These are phyloP conservation scores for Gaertneriomyces semiglobifer DNA, from an alignment of 192 early-diverging fungal species.

Conservation along the genomic window DNA sequence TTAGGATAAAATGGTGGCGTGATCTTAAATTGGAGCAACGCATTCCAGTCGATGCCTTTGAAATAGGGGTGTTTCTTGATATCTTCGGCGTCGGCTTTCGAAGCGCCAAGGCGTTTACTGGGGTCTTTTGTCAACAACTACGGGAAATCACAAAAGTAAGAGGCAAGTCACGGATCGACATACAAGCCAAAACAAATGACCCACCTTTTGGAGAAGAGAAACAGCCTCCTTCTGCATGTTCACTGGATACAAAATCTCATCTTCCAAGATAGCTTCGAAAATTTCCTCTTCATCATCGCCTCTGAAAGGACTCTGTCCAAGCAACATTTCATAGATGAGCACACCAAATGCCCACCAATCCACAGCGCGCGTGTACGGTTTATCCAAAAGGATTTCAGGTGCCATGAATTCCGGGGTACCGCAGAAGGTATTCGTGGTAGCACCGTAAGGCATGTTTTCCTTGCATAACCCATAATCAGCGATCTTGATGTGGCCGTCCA, in stretches of 20 bases:
- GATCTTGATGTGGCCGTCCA: constrained; percentile 95
- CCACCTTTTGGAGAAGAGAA: constrained; percentile 80
- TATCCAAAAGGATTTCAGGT: constrained; percentile 93
- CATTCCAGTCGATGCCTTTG: constrained; percentile 93
- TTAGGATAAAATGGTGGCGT: constrained; percentile 72
- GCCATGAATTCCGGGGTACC: constrained; percentile 99
- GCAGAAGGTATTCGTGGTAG: constrained; percentile 91
- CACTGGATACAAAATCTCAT: constrained; percentile 92
- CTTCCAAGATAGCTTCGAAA: constrained; percentile 94
- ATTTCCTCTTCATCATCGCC: constrained; percentile 98
- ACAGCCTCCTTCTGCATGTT: constrained; percentile 93
- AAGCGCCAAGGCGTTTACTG: constrained; percentile 74
- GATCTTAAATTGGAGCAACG: constrained; percentile 81
- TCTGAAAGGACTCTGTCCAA: constrained; percentile 85
- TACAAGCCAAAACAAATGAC: not conserved
- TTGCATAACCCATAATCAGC: constrained; percentile 99
- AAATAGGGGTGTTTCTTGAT: constrained; percentile 95
- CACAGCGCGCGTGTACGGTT: constrained; percentile 92
- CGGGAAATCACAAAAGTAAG: not conserved
- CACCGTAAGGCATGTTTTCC: constrained; percentile 86
- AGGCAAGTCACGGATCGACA: not conserved
- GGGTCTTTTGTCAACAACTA: constrained; percentile 88
- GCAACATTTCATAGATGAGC: constrained; percentile 62
- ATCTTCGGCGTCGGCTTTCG: constrained; percentile 82
- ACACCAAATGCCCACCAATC: constrained; percentile 97